Evolutionary conservation across 805 yeast species (phyloP).

Genomic region (Vanderwaltozyma yarrowii): DNA sequence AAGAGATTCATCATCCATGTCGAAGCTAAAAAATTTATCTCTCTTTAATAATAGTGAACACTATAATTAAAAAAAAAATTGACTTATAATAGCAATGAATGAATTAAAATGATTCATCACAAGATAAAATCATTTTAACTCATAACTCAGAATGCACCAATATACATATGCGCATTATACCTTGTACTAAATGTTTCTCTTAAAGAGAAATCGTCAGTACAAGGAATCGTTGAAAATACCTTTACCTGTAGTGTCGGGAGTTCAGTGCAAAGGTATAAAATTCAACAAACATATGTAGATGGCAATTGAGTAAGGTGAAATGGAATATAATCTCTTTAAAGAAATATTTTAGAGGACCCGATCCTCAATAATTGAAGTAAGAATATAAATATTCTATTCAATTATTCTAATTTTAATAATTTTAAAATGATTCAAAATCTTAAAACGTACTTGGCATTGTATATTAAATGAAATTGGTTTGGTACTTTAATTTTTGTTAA

Average conservation of each 20-base stretch:
- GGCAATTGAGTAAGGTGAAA: neutral
- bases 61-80: too few relatives aligned
- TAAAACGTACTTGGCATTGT: constrained; percentile 5
- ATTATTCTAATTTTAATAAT: too few relatives aligned
- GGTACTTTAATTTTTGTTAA: constrained; percentile 7
- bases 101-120: too few relatives aligned
- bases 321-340: neutral
- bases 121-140: too few relatives aligned
- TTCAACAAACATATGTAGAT: neutral
- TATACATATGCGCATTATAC: too few relatives aligned
- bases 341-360: constrained; percentile 52
- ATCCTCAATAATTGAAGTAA: constrained; percentile 37
- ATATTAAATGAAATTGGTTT: constrained; percentile 1
- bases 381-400: neutral
- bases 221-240: neutral
- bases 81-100: too few relatives aligned
- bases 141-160: too few relatives aligned
- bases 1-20: neutral
- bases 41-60: neutral
- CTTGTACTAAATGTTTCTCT: too few relatives aligned
- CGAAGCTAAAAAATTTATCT: too few relatives aligned
- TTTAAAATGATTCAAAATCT: neutral
- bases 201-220: neutral
- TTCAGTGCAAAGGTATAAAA: constrained; percentile 44
- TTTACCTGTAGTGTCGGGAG: constrained; percentile 75